A percentile compares a stretch with the other conserved stretches of the same genome.
phyloP scores from a whole-genome alignment of 2,329 filamentous ascomycete genomes.

The Colletotrichum horii region DNA sequence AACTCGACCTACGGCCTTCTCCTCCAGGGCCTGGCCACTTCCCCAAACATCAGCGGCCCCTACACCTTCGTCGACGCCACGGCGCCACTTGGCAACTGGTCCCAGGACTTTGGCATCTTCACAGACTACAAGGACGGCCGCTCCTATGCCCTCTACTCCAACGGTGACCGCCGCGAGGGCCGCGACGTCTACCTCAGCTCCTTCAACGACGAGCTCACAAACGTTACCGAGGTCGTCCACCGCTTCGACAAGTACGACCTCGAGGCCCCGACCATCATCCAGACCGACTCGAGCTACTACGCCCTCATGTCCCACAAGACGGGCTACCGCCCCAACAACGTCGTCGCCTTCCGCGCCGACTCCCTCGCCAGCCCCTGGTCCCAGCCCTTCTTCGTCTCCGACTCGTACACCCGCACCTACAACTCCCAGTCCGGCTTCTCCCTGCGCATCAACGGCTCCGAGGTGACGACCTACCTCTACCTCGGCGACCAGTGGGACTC shows the following conservation, averaged over 20 bases:
- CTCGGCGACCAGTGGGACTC: slow-evolving; percentile 56
- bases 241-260: slow-evolving; percentile 65
- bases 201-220: slow-evolving; percentile 57
- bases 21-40: slow-evolving; percentile 60
- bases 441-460: slow-evolving; percentile 50
- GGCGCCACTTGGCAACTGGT: slow-evolving; percentile 65
- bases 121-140: slow-evolving; percentile 63
- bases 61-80: slow-evolving; percentile 60
- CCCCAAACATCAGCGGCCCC: slow-evolving; percentile 56
- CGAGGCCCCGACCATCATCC: slow-evolving; percentile 64
- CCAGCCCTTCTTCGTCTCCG: slow-evolving; percentile 54
- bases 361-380: slow-evolving; percentile 55
- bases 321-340: slow-evolving; percentile 66
- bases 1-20: slow-evolving; percentile 61
- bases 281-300: slow-evolving; percentile 65
- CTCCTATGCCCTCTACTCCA: slow-evolving; percentile 63
- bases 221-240: slow-evolving; percentile 55
- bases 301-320: slow-evolving; percentile 69
- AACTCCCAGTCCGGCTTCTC: slow-evolving; percentile 58
- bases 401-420: slow-evolving; percentile 54
- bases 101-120: slow-evolving; percentile 66
- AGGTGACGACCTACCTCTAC: slow-evolving; percentile 55
- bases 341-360: slow-evolving; percentile 60
- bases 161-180: slow-evolving; percentile 59
- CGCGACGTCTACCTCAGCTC: slow-evolving; percentile 62